phyloP scores from a whole-genome alignment of 352 stramenopile species.

The Saprolegnia parasitica region DNA sequence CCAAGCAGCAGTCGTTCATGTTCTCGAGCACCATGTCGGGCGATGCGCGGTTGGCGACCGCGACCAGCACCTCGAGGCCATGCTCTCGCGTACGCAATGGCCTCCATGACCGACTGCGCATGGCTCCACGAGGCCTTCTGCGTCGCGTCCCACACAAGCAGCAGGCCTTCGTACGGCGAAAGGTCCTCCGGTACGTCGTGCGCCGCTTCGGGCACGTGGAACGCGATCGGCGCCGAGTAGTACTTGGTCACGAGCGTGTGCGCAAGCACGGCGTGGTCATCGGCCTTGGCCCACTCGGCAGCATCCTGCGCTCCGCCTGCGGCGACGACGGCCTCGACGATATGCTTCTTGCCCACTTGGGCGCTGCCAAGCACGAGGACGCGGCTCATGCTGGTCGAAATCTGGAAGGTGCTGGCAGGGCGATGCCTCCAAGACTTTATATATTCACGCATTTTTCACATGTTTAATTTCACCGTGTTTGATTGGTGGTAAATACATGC shows the following conservation, averaged over 20 bases:
- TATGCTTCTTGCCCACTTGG: not conserved
- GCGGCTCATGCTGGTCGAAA: constrained; percentile 9
- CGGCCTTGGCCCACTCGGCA: not conserved
- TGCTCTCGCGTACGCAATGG: constrained; percentile 39
- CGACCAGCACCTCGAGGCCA: constrained; percentile 53
- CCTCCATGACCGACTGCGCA: constrained; percentile 39
- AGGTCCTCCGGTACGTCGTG: constrained; percentile 38
- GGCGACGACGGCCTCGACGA: constrained; percentile 17
- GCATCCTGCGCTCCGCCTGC: not conserved
- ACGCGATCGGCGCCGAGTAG: constrained; percentile 51
- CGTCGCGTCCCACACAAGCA: constrained; percentile 48
- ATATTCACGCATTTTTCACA: not conserved
- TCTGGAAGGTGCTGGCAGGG: constrained; percentile 11
- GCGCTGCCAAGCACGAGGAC: constrained; percentile 20
- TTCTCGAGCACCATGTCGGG: constrained; percentile 29
- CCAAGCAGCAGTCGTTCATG: constrained; percentile 52
- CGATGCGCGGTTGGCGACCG: constrained; percentile 35
- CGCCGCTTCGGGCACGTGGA: constrained; percentile 42
- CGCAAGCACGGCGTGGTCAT: not conserved
- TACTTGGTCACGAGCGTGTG: constrained; percentile 57
- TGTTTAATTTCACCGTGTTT: not conserved
- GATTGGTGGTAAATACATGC: not conserved
- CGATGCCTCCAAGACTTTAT: not conserved
- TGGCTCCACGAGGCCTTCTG: constrained; percentile 44
- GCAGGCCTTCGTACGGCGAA: constrained; percentile 53